Base-by-base conservation (phyloP, 495 filamentous ascomycete species). In the Trichocladium antarcticum region DNA sequence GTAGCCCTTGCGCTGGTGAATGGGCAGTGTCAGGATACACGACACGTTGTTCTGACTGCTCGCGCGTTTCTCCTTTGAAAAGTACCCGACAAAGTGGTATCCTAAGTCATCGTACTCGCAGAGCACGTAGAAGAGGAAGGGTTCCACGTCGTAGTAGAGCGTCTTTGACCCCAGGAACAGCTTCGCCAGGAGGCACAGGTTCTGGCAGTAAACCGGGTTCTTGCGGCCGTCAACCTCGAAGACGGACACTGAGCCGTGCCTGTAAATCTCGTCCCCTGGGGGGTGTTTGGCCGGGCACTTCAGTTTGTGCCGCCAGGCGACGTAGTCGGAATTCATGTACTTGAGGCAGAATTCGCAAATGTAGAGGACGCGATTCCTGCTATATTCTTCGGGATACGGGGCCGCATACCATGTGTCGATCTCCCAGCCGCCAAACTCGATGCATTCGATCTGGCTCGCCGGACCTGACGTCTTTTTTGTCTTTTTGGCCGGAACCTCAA, bases 361-460 rank as follows among this genome's bases (percentile, higher is more conserved):
- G 67, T 94, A 96, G 14, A 98, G 80, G 16, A 95, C 83, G 29
- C 82, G 82, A 60, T 97, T 96, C 55, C 87, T 81, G 58, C 88
- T 96, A 69, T 97, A 98, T 66, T 98, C 92, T 64, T 96, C 92
- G 0, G 92, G 92, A 59, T 98, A 98, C 16, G 92, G 92, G 21
- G 92, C 90, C n/a, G 93, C 89, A 66, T 98, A 96, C 92, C 92
- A 97, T 19, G 89, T 97, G 65, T 98, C 93, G 57, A 98, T 97
- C 61, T 97, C 90, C 68, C 83, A 92, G 35, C 86, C 86, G 22
- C 93, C 92, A 68, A 98, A 97, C 50, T 94, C 89, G 70, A 98
- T 95, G 67, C 89, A 95, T 61, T 97, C 92, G 65, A 98, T 96
- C 65, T 95, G 89, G 58, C 89, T 95, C 3, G 89, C 84, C 5